Evolutionary conservation across 805 yeast species (phyloP), one percentile per base, ranked within the genome.

Genomic region (Lipomyces spencermartinsiae): DNA sequence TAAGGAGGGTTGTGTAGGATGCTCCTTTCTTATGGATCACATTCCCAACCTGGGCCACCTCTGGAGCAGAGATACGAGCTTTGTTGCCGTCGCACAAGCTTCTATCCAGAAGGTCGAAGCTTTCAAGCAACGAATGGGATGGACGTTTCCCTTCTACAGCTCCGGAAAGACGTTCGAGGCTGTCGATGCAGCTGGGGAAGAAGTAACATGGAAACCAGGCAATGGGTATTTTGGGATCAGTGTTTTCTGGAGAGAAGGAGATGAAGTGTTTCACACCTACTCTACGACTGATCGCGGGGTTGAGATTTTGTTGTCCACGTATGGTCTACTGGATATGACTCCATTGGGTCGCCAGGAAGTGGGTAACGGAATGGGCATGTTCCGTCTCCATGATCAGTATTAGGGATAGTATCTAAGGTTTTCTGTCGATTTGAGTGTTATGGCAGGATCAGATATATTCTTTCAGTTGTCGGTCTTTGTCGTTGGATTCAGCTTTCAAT

Each of bases 321-420:
- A 25, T 53, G 34, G n/a, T 16, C 22, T 25, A 34, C 56, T 53
- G 56, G 56, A 53, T 31, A 53, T 53, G 56, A 25, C 56, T 7
- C 56, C 56, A 10, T 16, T 53, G 29, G 56, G 56, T 31, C 31
- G 56, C 34, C 56, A 53, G 56, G 56, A 53, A 25, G 34, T 25
- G 8, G 56, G 34, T 25, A 53, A 31, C 22, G 56, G 56, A 25
- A 25, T 53, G 8, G 56, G 9, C 14, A 16, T 25, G 34, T 53
- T 53, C 56, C 56, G 56, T 4, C 56, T 25, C 7, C 56, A 53
- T 53, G 56, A 53, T 53, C 6, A 25, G 56, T 53, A 53, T 53
- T 25, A 25, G 34, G 56, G 16, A 16, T 25, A 7, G 1, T 8
- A 19, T 25, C 34, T 53, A n/a, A 2, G 22, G n/a, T n/a, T n/a